Conservation (phyloP, 345 rosid genomes). For the Eucalyptus cloeziana region DNA sequence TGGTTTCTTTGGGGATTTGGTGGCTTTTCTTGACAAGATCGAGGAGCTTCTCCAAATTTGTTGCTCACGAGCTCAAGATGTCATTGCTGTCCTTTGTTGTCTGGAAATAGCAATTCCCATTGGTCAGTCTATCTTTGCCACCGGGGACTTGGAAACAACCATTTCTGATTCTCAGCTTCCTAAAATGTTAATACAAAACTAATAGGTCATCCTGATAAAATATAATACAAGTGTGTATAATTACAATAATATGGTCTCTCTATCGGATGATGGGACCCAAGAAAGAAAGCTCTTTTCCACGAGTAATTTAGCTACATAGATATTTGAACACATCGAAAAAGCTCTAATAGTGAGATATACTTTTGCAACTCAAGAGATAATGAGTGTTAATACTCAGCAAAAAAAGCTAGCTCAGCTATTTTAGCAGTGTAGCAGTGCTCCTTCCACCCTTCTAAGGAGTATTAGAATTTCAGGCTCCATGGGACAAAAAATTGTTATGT, state of each 20-base stretch:
- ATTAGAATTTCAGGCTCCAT: neutral
- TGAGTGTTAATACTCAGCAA: neutral
- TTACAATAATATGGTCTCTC: no score
- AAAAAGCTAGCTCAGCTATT: neutral
- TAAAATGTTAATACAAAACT: conserved; percentile 3
- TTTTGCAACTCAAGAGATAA: neutral
- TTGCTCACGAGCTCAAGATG: conserved; percentile 16
- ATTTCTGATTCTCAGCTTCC: conserved; percentile 66
- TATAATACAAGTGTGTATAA: neutral
- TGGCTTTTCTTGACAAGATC: conserved; percentile 94
- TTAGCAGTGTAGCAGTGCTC: neutral
- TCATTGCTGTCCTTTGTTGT: conserved; percentile 71
- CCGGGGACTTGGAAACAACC: conserved; percentile 64
- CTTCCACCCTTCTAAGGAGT: neutral
- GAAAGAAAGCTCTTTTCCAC: no score
- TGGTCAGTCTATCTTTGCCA: conserved; percentile 93
- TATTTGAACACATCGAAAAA: no score
- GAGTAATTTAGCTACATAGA: no score
- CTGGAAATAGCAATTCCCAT: conserved; percentile 64
- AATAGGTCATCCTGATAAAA: neutral
- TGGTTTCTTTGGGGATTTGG: conserved; percentile 84
- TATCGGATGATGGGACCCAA: no score
- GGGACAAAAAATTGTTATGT: neutral
- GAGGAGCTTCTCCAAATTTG: conserved; percentile 42
- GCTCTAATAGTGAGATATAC: neutral